Conservation (phyloP, 352 stramenopile genomes). For the Phytophthora meadii region DNA sequence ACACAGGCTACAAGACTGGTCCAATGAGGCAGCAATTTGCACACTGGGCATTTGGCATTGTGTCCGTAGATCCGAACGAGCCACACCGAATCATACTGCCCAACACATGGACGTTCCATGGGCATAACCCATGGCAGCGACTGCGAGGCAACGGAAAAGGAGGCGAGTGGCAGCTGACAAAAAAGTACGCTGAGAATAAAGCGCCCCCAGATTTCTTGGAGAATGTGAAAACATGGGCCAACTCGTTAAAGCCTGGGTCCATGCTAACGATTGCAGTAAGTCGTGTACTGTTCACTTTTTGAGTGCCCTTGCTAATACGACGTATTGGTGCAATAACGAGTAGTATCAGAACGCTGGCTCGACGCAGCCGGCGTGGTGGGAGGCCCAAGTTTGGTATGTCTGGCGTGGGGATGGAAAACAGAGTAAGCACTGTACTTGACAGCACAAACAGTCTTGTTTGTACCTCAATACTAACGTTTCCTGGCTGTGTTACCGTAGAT, state of each 20-base stretch:
- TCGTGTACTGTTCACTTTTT: constrained; percentile 10
- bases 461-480: neutral
- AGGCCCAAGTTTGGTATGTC: constrained; percentile 86
- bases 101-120: constrained; percentile 81
- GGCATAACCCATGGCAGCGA: constrained; percentile 66
- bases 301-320: constrained; percentile 17
- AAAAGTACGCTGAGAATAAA: constrained; percentile 55
- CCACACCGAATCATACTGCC: constrained; percentile 64
- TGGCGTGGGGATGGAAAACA: constrained; percentile 71
- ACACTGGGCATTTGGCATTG: constrained; percentile 76
- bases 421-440: constrained; percentile 36
- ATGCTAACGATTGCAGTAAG: constrained; percentile 71
- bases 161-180: constrained; percentile 72
- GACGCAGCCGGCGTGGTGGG: constrained; percentile 74
- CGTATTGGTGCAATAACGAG: constrained; percentile 6
- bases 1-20: constrained; percentile 84
- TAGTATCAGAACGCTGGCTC: constrained; percentile 81
- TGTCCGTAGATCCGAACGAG: constrained; percentile 82
- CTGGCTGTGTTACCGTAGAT: constrained; percentile 30
- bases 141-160: constrained; percentile 73
- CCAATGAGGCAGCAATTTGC: constrained; percentile 65
- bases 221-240: constrained; percentile 71
- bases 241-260: constrained; percentile 55
- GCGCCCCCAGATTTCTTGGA: constrained; percentile 55
- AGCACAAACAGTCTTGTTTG: too few species aligned